phyloP scores from a whole-genome alignment of 2,329 filamentous ascomycete genomes.

The Curvularia eragrostidis region DNA sequence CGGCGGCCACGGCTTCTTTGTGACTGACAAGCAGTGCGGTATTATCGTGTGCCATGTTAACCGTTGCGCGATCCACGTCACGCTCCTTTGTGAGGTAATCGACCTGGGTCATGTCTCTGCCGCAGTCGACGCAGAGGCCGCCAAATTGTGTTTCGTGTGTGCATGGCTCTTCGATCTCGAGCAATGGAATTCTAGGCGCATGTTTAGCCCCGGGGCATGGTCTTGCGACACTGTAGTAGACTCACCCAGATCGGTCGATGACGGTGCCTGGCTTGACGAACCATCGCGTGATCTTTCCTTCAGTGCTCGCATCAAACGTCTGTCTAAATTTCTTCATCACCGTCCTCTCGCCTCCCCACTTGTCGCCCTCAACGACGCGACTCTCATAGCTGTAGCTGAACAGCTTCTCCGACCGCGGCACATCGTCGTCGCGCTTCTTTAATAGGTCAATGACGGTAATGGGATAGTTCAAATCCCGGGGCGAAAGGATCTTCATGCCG shows the following conservation, averaged over 20 bases:
- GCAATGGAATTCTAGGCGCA: slow-evolving; percentile 60
- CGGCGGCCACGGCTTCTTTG: slow-evolving; percentile 78
- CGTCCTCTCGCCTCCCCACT: slow-evolving; percentile 75
- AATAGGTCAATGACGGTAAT: slow-evolving; percentile 89
- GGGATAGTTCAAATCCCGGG: slow-evolving; percentile 77
- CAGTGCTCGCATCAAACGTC: slow-evolving; percentile 81
- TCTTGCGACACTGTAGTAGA: background rate
- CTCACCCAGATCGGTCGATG: slow-evolving; percentile 55
- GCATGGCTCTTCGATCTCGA: slow-evolving; percentile 89
- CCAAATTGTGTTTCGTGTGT: slow-evolving; percentile 89
- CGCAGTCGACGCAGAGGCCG: slow-evolving; percentile 89
- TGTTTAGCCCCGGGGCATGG: slow-evolving; percentile 5
- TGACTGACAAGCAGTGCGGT: slow-evolving; percentile 84
- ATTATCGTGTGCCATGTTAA: slow-evolving; percentile 95
- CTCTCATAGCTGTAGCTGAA: slow-evolving; percentile 89
- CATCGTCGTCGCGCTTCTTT: slow-evolving; percentile 74
- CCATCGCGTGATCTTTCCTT: slow-evolving; percentile 81
- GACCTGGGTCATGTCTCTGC: slow-evolving; percentile 92
- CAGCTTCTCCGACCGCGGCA: slow-evolving; percentile 78
- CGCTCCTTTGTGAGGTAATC: slow-evolving; percentile 81
- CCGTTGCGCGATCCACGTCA: slow-evolving; percentile 84
- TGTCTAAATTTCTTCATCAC: slow-evolving; percentile 74
- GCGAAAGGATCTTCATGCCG: slow-evolving; percentile 59
- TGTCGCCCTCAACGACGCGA: slow-evolving; percentile 69
- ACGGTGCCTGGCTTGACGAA: slow-evolving; percentile 70